Evolutionary conservation across 2,329 filamentous ascomycete species (phyloP), one percentile per base, ranked within the genome.

Genomic region (Nothophaeocryptopus gaeumannii): DNA sequence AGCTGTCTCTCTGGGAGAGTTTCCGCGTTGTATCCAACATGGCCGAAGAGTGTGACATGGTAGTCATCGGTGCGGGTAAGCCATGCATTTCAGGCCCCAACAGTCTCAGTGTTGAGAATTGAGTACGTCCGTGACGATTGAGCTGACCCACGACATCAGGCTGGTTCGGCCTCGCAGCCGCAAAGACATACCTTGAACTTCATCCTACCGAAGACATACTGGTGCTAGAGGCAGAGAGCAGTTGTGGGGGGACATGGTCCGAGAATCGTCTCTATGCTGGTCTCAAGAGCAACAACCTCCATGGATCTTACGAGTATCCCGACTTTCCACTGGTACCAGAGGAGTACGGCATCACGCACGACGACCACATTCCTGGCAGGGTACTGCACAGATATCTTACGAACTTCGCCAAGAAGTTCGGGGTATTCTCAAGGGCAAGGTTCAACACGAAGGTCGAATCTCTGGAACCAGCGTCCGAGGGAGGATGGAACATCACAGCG

Each of bases 201-300:
- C 67, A 76, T 47, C 70, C 70, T 0, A 45, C 60, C 13, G 63
- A 70, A n/a, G 67, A 70, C 1, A 58, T 78, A 1, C 49, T 73
- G 5, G 63, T 78, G 8, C 53, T 79, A 8, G 77, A 79, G 45
- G 66, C 68, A 15, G 56, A 59, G 37, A 59, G 53, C 50, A 45
- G 59, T 50, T 36, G 84, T 5, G 88, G 87, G 1, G 87, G 88
- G 3, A 82, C 83, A 12, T 91, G 86, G 87, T 79, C 82, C 63
- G 64, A 29, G 50, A 56, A 42, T 54, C 58, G 85, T 1, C 69
- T 89, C 0, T 86, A 90, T 64, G 79, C 82, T 0, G 82, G 81
- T 1, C 75, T 92, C 41, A 86, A 83, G 60, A 83, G 80, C 45
- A 91, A 92, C 68, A 90, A 90, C 61, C 78, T 88, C 64, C 66